These are phyloP conservation scores for Amphirosellinia nigrospora DNA, from an alignment of 495 filamentous ascomycete species.

Conservation along the genomic window DNA sequence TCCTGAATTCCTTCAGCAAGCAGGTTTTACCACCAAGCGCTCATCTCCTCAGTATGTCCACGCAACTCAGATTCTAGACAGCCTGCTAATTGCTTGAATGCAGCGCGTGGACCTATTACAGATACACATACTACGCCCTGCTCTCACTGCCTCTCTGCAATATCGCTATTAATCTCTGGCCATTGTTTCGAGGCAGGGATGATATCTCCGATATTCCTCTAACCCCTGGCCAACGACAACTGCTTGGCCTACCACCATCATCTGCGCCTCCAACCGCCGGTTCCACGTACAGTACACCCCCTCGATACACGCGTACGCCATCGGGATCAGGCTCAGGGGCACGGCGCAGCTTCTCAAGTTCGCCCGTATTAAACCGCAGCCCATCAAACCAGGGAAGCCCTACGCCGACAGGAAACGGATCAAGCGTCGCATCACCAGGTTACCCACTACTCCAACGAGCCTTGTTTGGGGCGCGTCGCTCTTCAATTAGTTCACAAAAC, in stretches of 20 bases:
- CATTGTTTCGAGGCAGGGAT: constrained; percentile 72
- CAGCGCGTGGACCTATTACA: constrained; percentile 32
- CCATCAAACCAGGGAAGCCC: constrained; percentile 39
- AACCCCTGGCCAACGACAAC: constrained; percentile 83
- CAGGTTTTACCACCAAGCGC: constrained; percentile 35
- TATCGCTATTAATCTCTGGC: constrained; percentile 67
- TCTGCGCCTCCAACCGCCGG: constrained; percentile 68
- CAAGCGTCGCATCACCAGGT: constrained; percentile 37
- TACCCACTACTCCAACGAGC: constrained; percentile 78
- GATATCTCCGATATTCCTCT: constrained; percentile 88
- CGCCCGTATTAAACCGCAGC: constrained; percentile 53
- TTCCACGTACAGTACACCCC: constrained; percentile 78
- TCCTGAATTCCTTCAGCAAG: constrained; percentile 34
- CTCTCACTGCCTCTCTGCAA: constrained; percentile 64
- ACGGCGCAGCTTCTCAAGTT: constrained; percentile 59
- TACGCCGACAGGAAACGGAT: constrained; percentile 28
- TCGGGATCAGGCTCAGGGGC: constrained; percentile 58
- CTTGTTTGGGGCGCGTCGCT: constrained; percentile 61
- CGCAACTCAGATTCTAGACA: background rate
- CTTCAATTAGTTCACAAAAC: constrained; percentile 68
- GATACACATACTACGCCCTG: constrained; percentile 30
- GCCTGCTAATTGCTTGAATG: constrained; percentile 10
- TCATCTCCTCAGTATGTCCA: constrained; percentile 31
- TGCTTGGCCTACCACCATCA: constrained; percentile 81
- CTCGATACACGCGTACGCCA: constrained; percentile 80